These are phyloP conservation scores for Penicillium sclerotiorum DNA, from an alignment of 2,329 filamentous ascomycete genomes.

Conservation along the genomic window DNA sequence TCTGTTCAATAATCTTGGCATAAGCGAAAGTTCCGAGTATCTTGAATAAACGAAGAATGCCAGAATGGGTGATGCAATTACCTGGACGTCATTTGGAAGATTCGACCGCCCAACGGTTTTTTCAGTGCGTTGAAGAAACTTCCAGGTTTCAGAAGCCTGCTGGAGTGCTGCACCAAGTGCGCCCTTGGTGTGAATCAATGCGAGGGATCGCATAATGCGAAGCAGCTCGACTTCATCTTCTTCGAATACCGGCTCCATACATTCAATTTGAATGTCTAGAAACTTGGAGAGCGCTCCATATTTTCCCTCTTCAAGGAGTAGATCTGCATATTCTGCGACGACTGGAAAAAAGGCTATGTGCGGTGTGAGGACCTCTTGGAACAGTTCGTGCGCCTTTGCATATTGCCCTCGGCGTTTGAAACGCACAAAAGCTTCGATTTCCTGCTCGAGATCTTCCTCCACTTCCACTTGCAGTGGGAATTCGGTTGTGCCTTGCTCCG, in stretches of 20 bases:
- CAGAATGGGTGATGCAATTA: no score
- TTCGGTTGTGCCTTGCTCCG: neutral
- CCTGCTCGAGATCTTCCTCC: conserved; percentile 9
- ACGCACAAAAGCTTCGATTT: conserved; percentile 9
- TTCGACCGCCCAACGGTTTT: neutral
- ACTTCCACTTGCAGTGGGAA: neutral
- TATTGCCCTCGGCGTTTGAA: conserved; percentile 7
- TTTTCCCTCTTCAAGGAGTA: neutral
- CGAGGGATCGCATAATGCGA: conserved; percentile 1
- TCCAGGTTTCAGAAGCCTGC: neutral
- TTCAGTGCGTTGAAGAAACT: neutral
- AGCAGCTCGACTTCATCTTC: neutral
- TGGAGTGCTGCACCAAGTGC: neutral
- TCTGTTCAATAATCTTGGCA: neutral
- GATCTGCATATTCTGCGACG: neutral
- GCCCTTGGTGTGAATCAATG: neutral
- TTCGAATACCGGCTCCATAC: conserved; percentile 1
- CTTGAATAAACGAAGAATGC: no score
- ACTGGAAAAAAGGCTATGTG: conserved; percentile 1
- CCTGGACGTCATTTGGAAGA: conserved; percentile 3
- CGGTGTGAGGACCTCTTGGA: neutral
- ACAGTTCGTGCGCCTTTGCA: neutral
- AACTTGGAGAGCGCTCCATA: neutral
- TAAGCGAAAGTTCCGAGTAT: neutral
- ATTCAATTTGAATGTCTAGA: neutral